Percentiles rank a stretch among this genome's conserved stretches.
phyloP scores from a whole-genome alignment of 139 green algal species.

The Chlorella sorokiniana region DNA sequence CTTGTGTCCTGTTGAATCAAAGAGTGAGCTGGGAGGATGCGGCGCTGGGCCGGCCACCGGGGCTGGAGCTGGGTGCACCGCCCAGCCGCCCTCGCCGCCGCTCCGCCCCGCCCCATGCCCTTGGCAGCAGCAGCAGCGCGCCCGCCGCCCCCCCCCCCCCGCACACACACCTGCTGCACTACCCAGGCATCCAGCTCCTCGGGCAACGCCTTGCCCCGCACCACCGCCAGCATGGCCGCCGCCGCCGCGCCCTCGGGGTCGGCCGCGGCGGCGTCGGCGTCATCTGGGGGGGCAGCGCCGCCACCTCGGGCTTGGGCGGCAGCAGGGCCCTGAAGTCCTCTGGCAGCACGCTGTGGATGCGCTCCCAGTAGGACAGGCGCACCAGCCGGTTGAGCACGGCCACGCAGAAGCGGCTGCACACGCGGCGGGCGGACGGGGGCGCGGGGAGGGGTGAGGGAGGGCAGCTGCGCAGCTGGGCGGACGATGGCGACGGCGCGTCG shows the following conservation, averaged over 20 bases:
- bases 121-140: not conserved
- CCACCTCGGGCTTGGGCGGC: constrained; percentile 58
- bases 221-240: constrained; percentile 48
- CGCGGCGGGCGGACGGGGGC: not conserved
- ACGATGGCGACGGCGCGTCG: not conserved
- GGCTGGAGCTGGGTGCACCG: not conserved
- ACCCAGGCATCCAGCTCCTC: constrained; percentile 41
- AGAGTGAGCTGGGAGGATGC: not conserved
- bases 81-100: no score
- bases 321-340: constrained; percentile 62
- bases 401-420: constrained; percentile 54
- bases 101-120: not conserved
- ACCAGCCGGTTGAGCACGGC: constrained; percentile 69
- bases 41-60: not conserved
- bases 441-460: not conserved
- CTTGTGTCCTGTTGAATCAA: no score
- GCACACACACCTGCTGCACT: constrained; percentile 21
- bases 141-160: not conserved
- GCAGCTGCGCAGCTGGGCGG: not conserved
- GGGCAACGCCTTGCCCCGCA: constrained; percentile 30
- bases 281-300: constrained; percentile 41
- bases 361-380: constrained; percentile 67
- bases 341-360: constrained; percentile 54
- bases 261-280: not conserved
- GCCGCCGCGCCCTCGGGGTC: constrained; percentile 40